These are phyloP conservation scores for Cryptococcus sp. DNA, from an alignment of 1,284 basidiomycete genomes.

Conservation along the genomic window DNA sequence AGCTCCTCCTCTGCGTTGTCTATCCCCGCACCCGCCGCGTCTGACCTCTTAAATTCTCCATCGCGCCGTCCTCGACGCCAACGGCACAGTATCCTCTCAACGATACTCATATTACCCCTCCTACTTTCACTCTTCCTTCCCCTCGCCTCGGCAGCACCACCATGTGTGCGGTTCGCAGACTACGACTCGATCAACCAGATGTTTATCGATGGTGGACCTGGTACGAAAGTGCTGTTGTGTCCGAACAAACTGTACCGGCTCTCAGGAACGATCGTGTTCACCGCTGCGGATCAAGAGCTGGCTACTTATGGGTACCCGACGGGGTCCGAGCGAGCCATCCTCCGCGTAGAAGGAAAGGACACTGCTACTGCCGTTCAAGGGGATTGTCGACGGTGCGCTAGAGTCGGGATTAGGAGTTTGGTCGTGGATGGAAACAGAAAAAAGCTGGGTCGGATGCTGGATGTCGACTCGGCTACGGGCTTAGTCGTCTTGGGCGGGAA, in stretches of 20 bases:
- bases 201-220: conserved; percentile 52
- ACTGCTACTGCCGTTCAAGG: conserved; percentile 50
- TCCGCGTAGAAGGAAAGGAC: conserved; percentile 46
- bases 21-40: neutral
- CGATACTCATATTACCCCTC: conserved; percentile 16
- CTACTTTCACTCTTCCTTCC: conserved; percentile 16
- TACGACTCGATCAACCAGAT: conserved; percentile 45
- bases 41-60: neutral
- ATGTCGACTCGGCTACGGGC: conserved; percentile 33
- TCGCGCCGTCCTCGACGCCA: neutral
- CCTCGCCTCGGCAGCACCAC: conserved; percentile 20
- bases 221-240: conserved; percentile 55
- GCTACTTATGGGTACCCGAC: conserved; percentile 56
- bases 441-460: conserved; percentile 41
- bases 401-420: conserved; percentile 46
- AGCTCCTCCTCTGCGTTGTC: neutral
- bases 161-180: conserved; percentile 46
- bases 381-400: conserved; percentile 54
- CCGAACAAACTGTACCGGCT: conserved; percentile 52
- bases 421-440: conserved; percentile 51
- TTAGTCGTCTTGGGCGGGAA: conserved; percentile 53
- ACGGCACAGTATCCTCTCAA: neutral
- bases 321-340: conserved; percentile 51
- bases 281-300: conserved; percentile 56
- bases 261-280: conserved; percentile 55